Base-by-base conservation (phyloP, 768 basidiomycete genomes). In the Sarcomyxa edulis region DNA sequence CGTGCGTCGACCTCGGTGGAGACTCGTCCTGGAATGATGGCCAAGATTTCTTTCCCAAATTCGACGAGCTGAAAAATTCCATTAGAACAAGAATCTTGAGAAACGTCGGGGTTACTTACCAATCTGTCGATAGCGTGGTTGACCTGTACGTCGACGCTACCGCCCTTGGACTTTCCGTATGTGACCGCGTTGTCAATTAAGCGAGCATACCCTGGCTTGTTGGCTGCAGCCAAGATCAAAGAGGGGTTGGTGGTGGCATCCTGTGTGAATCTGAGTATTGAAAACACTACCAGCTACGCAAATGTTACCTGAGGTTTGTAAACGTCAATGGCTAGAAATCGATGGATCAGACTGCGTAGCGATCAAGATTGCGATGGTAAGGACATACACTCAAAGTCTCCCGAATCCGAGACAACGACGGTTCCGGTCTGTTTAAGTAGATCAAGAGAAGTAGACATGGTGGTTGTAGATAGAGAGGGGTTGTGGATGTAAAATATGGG, bases 201-300 rank as follows among this genome's bases (percentile, higher is more conserved):
- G 41, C 72, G 76, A 45, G 78, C 69, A 62, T 99, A 98, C n/a
- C 70, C 78, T 20, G 87, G 61, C 64, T 97, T 91, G 69, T 84
- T 84, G 46, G 91, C 83, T 29, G 95, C 96, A 20, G 90, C 89
- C 56, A 99, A 72, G 60, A 98, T 91, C 60, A 93, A 64, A 23
- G 90, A 93, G 12, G 96, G 96, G 72, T 98, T 99, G 48, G 96
- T 99, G 31, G 96, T 98, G 15, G 95, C 95, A 71, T 97, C 95
- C 82, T 93, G 24, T 14, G 22, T 33, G 15, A 8, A 25, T 16
- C 15, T 15, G 23, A 5, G 5, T 22, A n/a, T 19, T 9, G 18
- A 36, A 21, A 15, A 25, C 14, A 19, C 11, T 29, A 26, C 24
- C 37, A 31, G 27, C 54, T 49, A n/a, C n/a, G n/a, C n/a, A n/a